Percentiles rank a stretch among this genome's conserved stretches.
These are phyloP conservation scores for Phytophthora fragariae DNA, from an alignment of 352 stramenopile species.

Conservation along the genomic window DNA sequence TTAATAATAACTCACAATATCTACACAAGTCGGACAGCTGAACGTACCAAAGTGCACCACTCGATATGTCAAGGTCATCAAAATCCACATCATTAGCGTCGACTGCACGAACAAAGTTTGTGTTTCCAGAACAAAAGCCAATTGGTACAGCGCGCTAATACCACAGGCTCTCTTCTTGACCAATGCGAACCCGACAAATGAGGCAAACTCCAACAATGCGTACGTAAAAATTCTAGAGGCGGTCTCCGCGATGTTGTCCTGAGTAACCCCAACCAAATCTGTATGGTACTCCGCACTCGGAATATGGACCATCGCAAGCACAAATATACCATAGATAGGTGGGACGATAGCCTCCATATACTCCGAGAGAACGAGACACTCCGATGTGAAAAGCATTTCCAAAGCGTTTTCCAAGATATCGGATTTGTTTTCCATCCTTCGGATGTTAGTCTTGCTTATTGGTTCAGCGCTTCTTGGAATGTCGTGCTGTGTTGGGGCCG, in stretches of 20 bases:
- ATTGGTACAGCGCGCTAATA: conserved; percentile 32
- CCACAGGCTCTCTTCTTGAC: conserved; percentile 17
- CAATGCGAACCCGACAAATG: conserved; percentile 30
- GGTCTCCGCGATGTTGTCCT: background rate
- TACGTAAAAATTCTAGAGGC: conserved; percentile 33
- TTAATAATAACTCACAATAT: too few relatives aligned
- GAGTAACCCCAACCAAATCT: conserved; percentile 26
- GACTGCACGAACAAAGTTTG: conserved; percentile 35
- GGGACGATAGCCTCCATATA: conserved; percentile 52
- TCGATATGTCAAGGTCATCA: conserved; percentile 28
- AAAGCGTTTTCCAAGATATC: conserved; percentile 26
- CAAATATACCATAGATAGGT: conserved; percentile 34
- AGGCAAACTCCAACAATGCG: conserved; percentile 34
- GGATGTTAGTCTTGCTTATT: background rate
- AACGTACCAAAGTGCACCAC: conserved; percentile 40
- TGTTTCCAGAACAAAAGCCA: conserved; percentile 53
- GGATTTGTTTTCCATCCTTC: background rate
- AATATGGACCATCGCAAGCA: conserved; percentile 20
- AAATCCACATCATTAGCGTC: conserved; percentile 39
- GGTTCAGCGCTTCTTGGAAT: background rate
- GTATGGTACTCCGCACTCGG: conserved; percentile 44
- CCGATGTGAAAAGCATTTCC: conserved; percentile 40
- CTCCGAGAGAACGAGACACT: conserved; percentile 49
- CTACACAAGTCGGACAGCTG: background rate
- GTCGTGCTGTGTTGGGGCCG: background rate